Conservation (phyloP, 306 rosid genomes). For the Acacia melanoxylon region DNA sequence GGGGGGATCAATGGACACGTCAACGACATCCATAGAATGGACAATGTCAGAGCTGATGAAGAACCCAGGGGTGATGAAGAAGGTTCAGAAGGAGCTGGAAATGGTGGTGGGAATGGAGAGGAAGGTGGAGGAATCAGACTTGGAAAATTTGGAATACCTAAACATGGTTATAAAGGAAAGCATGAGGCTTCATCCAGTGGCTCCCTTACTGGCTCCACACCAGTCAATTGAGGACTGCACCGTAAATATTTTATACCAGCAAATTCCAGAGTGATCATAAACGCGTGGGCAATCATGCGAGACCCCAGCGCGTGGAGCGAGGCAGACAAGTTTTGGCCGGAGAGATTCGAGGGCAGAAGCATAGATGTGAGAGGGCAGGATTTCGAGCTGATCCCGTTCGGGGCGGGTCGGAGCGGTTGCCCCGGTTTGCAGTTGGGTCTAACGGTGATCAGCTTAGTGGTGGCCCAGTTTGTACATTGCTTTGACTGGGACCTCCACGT, state of each 20-base stretch:
- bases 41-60: constrained; percentile 49
- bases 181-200: constrained; percentile 62
- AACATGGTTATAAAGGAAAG: constrained; percentile 61
- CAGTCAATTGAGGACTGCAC: constrained; percentile 51
- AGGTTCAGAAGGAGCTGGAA: constrained; percentile 55
- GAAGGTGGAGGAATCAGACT: constrained; percentile 61
- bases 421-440: constrained; percentile 39
- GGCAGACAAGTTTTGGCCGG: constrained; percentile 42
- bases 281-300: constrained; percentile 45
- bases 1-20: constrained; percentile 49
- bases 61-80: constrained; percentile 60
- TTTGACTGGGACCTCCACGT: constrained; percentile 44
- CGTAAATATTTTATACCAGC: constrained; percentile 51
- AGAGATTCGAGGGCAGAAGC: constrained; percentile 37
- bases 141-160: constrained; percentile 44
- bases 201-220: constrained; percentile 60
- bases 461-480: constrained; percentile 45
- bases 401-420: constrained; percentile 41
- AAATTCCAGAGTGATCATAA: constrained; percentile 33
- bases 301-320: constrained; percentile 33
- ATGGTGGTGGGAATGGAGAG: constrained; percentile 56
- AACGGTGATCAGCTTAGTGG: constrained; percentile 23
- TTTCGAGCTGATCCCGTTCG: constrained; percentile 41
- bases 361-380: constrained; percentile 37
- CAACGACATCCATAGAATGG: constrained; percentile 61